These are phyloP conservation scores for Stenogyne calaminthoides DNA, from an alignment of 305 asterid species.

Conservation along the genomic window DNA sequence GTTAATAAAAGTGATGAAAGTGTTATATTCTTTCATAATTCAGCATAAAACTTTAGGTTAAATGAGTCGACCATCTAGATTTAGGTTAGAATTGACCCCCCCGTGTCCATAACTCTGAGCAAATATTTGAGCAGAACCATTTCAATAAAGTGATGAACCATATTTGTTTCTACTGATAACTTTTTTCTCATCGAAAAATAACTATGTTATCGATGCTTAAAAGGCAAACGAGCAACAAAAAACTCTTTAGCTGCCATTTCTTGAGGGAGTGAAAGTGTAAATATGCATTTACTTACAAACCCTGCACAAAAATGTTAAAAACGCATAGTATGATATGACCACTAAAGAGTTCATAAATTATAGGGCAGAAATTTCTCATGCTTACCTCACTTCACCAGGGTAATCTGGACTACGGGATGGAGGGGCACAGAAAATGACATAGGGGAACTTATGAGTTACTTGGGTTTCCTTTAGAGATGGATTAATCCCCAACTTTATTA, in stretches of 20 bases:
- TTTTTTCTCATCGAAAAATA: neutral
- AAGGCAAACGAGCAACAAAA: neutral
- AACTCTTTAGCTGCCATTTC: constrained; percentile 11
- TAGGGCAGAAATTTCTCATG: neutral
- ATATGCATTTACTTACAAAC: constrained; percentile 9
- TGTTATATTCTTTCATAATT: neutral
- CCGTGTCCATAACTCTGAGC: too few species aligned
- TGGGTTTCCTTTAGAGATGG: constrained; percentile 68
- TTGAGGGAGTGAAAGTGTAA: neutral
- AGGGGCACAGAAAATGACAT: constrained; percentile 95
- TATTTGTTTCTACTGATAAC: neutral
- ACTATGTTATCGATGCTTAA: neutral
- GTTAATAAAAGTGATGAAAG: neutral
- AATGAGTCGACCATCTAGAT: neutral
- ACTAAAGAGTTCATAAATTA: neutral
- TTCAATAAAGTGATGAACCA: neutral
- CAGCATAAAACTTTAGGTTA: neutral
- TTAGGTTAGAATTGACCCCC: neutral
- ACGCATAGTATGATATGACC: constrained; percentile 1
- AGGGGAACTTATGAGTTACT: constrained; percentile 63
- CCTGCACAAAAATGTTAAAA: constrained; percentile 7
- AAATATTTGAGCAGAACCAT: neutral
- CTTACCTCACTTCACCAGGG: constrained; percentile 83
- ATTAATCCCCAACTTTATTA: constrained; percentile 68
- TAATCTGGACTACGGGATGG: constrained; percentile 72